Evolutionary conservation across 106 monocot genomes (phyloP).

Genomic region (Agapanthus africanus): DNA sequence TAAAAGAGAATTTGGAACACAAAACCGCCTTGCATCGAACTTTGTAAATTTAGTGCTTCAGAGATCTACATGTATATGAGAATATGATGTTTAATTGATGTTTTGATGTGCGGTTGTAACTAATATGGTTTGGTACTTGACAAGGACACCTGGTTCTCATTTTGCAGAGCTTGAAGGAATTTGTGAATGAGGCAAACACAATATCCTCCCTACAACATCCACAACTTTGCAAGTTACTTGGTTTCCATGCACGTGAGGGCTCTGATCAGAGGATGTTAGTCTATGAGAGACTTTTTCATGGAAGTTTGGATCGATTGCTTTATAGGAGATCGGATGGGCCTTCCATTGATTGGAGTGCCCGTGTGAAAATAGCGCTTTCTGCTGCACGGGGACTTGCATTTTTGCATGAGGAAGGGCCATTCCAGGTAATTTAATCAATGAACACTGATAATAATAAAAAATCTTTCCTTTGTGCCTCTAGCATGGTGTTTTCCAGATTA

Average conservation of each 20-base stretch:
- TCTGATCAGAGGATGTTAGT: constrained; percentile 81
- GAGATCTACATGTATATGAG: not conserved
- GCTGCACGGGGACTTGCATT: constrained; percentile 82
- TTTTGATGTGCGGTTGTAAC: not conserved
- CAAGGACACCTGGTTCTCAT: not conserved
- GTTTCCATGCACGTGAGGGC: constrained; percentile 73
- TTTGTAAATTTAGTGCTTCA: not conserved
- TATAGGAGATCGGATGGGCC: constrained; percentile 71
- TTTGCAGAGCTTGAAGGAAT: constrained; percentile 72
- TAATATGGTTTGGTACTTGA: not conserved
- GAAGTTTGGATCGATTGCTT: constrained; percentile 71
- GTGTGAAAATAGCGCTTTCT: constrained; percentile 78
- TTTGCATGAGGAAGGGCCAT: constrained; percentile 97
- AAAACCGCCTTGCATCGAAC: not conserved
- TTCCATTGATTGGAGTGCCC: constrained; percentile 71
- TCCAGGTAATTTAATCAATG: constrained; percentile 65
- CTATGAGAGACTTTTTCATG: constrained; percentile 78
- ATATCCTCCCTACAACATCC: constrained; percentile 75
- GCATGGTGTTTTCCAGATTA: too few species aligned
- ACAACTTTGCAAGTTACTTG: constrained; percentile 80
- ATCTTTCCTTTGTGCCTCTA: too few species aligned
- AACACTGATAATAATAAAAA: too few species aligned
- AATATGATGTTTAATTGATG: not conserved
- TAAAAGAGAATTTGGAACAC: not conserved
- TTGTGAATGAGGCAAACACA: constrained; percentile 62